These are phyloP conservation scores for Aspergillus incahuasiensis DNA, from an alignment of 495 filamentous ascomycete genomes.

Conservation along the genomic window DNA sequence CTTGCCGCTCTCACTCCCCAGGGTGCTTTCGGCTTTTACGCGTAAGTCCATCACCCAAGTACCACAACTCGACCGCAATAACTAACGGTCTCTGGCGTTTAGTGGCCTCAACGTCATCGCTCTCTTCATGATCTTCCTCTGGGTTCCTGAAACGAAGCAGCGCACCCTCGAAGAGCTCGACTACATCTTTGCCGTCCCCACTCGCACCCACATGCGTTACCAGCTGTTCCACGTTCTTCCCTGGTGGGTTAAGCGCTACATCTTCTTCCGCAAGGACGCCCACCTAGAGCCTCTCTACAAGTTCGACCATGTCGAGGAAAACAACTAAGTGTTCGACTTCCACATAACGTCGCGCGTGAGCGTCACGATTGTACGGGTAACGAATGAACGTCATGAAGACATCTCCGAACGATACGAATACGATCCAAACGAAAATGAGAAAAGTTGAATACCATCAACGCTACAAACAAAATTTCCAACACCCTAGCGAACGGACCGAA, in stretches of 20 bases:
- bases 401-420: background rate
- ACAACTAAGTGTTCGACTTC: background rate
- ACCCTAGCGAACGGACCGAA: too few relatives aligned
- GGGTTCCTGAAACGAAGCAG: slow-evolving; percentile 76
- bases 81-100: slow-evolving; percentile 1
- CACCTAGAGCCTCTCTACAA: slow-evolving; percentile 61
- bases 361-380: background rate
- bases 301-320: slow-evolving; percentile 37
- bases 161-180: slow-evolving; percentile 79
- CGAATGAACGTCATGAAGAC: background rate
- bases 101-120: slow-evolving; percentile 66
- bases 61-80: background rate
- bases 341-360: background rate
- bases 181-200: slow-evolving; percentile 75
- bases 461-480: background rate
- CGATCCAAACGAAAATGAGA: background rate
- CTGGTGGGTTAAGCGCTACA: slow-evolving; percentile 64
- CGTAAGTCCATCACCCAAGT: slow-evolving; percentile 22
- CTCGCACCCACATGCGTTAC: slow-evolving; percentile 56
- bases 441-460: background rate
- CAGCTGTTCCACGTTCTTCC: slow-evolving; percentile 60
- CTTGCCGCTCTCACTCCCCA: slow-evolving; percentile 51
- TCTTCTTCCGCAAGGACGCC: slow-evolving; percentile 53
- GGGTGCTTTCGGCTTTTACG: slow-evolving; percentile 49
- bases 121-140: slow-evolving; percentile 67